A percentile compares a stretch with the other conserved stretches of the same genome.
Conservation (phyloP, 2,329 filamentous ascomycete species). For the Calonectria naviculata region DNA sequence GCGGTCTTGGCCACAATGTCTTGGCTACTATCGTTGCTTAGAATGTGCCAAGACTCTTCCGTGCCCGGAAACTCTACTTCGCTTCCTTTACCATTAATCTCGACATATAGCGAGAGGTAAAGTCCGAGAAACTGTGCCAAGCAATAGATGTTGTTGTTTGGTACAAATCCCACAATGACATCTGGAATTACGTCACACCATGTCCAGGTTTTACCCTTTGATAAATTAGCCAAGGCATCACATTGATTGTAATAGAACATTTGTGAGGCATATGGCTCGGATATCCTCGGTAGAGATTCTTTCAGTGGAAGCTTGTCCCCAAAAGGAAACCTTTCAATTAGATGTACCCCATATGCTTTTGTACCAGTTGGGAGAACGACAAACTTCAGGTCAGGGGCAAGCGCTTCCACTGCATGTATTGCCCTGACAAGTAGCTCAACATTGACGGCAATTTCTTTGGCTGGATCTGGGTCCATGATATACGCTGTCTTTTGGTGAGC, state of each 20-base stretch:
- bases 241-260: slow-evolving; percentile 60
- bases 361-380: slow-evolving; percentile 54
- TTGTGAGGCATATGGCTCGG: slow-evolving; percentile 52
- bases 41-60: slow-evolving; percentile 44
- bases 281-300: slow-evolving; percentile 53
- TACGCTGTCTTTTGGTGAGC: slow-evolving; percentile 40
- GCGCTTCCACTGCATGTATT: slow-evolving; percentile 49
- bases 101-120: slow-evolving; percentile 50
- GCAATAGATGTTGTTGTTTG: slow-evolving; percentile 55
- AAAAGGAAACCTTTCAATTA: slow-evolving; percentile 42
- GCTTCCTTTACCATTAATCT: slow-evolving; percentile 48
- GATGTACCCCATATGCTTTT: slow-evolving; percentile 50
- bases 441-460: slow-evolving; percentile 48
- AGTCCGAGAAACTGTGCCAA: slow-evolving; percentile 52
- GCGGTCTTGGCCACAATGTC: slow-evolving; percentile 52
- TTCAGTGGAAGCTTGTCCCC: slow-evolving; percentile 48
- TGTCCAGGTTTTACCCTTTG: slow-evolving; percentile 52
- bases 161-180: slow-evolving; percentile 55
- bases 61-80: slow-evolving; percentile 50
- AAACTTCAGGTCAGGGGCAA: slow-evolving; percentile 51
- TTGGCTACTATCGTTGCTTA: slow-evolving; percentile 50
- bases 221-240: slow-evolving; percentile 49
- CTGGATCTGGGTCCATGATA: slow-evolving; percentile 47
- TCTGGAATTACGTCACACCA: slow-evolving; percentile 58
- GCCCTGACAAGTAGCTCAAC: slow-evolving; percentile 50